Conservation (phyloP, 169 alveolate genomes). For the Plasmodium fragile region DNA sequence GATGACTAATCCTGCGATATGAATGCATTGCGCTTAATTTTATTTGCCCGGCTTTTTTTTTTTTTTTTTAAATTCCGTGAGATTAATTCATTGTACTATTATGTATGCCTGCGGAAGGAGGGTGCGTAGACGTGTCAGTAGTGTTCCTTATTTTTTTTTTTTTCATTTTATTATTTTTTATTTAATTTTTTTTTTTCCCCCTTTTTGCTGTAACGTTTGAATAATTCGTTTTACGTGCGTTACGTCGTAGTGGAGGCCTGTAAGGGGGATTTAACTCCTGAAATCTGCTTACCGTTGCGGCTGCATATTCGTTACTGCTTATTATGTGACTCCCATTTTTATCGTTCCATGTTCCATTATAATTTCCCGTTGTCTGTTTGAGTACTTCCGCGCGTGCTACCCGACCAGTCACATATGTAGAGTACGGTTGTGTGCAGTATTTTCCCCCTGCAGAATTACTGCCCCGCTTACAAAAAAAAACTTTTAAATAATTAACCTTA, state of each 20-base stretch:
- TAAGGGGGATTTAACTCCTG: not conserved
- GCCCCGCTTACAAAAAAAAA: too few species aligned
- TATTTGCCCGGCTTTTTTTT: not conserved
- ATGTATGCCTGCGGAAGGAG: not conserved
- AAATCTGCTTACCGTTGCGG: not conserved
- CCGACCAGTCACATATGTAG: too few species aligned
- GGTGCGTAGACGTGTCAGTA: not conserved
- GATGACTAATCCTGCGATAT: not conserved
- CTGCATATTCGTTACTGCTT: not conserved
- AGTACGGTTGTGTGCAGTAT: not conserved
- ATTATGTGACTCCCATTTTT: not conserved
- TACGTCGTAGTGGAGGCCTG: not conserved
- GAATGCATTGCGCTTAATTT: not conserved
- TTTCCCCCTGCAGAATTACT: not conserved
- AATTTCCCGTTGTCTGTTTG: not conserved
- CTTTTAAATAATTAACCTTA: not conserved
- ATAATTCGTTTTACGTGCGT: not conserved
- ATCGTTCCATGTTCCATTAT: not conserved
- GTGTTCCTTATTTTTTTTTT: slow-evolving; percentile 1
- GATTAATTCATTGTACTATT: not conserved
- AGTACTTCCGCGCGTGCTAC: too few species aligned
- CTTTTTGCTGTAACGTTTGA: not conserved
- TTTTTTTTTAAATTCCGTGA: not conserved
- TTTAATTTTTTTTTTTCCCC: too few species aligned
- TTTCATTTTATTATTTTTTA: too few species aligned